Evolutionary conservation across 1,284 basidiomycete genomes (phyloP).

Genomic region (Tremellales sp.): DNA sequence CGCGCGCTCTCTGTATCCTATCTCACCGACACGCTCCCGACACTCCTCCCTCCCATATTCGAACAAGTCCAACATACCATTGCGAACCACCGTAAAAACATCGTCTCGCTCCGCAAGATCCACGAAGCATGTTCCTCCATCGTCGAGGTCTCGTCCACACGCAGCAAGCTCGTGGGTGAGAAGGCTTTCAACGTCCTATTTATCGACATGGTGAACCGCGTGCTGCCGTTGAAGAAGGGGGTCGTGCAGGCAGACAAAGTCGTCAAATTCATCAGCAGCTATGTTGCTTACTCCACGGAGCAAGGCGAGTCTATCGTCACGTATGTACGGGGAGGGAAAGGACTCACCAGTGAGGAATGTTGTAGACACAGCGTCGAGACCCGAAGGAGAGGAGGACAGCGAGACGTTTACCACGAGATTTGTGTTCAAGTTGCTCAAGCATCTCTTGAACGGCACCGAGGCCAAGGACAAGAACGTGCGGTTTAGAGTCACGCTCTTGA

Average conservation of each 20-base stretch:
- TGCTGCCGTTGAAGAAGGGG: slow-evolving; percentile 80
- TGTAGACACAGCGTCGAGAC: slow-evolving; percentile 22
- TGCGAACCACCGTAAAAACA: slow-evolving; percentile 89
- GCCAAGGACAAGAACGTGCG: slow-evolving; percentile 88
- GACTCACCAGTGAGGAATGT: background rate
- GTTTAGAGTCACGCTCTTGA: slow-evolving; percentile 71
- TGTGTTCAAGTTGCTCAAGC: slow-evolving; percentile 65
- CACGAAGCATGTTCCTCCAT: slow-evolving; percentile 64
- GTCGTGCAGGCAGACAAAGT: slow-evolving; percentile 71
- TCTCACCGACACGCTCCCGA: slow-evolving; percentile 38
- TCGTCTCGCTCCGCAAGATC: slow-evolving; percentile 77
- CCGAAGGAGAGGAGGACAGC: slow-evolving; percentile 59
- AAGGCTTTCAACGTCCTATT: slow-evolving; percentile 72
- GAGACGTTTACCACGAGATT: slow-evolving; percentile 72
- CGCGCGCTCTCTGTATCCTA: slow-evolving; percentile 28
- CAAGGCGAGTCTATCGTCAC: slow-evolving; percentile 60
- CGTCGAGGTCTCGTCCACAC: slow-evolving; percentile 54
- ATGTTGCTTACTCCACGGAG: slow-evolving; percentile 72
- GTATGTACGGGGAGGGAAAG: background rate
- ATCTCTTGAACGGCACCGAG: slow-evolving; percentile 75
- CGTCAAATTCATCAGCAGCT: slow-evolving; percentile 79
- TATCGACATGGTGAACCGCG: slow-evolving; percentile 65
- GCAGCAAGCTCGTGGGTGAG: slow-evolving; percentile 70
- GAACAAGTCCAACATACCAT: slow-evolving; percentile 77
- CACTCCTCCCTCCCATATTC: slow-evolving; percentile 59